Percentiles rank a stretch among this genome's conserved stretches.
phyloP scores from a whole-genome alignment of 306 rosid genomes.

The Chamaecrista fasciculata region DNA sequence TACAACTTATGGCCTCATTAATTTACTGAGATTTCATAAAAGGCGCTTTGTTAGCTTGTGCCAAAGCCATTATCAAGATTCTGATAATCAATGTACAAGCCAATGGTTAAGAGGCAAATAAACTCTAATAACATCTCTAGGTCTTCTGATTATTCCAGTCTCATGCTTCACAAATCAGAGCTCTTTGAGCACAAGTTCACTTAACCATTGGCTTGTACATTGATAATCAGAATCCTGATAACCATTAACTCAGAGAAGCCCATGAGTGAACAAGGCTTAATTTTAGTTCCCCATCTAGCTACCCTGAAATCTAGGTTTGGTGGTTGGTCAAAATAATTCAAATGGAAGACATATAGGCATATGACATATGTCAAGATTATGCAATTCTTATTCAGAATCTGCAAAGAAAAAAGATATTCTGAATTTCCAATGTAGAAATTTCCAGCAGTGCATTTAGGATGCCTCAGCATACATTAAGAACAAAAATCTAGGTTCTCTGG shows the following conservation, averaged over 20 bases:
- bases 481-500: not conserved
- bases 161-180: not conserved
- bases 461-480: not conserved
- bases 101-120: not conserved
- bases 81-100: not conserved
- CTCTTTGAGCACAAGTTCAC: not conserved
- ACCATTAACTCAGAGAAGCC: too few relatives aligned
- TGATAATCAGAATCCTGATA: too few relatives aligned
- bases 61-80: not conserved
- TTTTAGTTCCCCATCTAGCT: too few relatives aligned
- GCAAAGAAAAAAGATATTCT: not conserved
- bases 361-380: not conserved
- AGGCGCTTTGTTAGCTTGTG: not conserved
- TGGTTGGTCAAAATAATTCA: too few relatives aligned
- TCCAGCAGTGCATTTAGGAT: not conserved
- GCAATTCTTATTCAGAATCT: not conserved
- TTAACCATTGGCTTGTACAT: too few relatives aligned
- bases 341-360: too few relatives aligned
- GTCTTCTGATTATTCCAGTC: not conserved
- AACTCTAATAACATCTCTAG: not conserved
- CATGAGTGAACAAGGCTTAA: too few relatives aligned
- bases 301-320: too few relatives aligned
- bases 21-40: not conserved
- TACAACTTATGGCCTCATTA: not conserved
- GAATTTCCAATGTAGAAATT: not conserved